Evolutionary conservation across 2,329 filamentous ascomycete species (phyloP).

Genomic region (Penicillium glabrum): DNA sequence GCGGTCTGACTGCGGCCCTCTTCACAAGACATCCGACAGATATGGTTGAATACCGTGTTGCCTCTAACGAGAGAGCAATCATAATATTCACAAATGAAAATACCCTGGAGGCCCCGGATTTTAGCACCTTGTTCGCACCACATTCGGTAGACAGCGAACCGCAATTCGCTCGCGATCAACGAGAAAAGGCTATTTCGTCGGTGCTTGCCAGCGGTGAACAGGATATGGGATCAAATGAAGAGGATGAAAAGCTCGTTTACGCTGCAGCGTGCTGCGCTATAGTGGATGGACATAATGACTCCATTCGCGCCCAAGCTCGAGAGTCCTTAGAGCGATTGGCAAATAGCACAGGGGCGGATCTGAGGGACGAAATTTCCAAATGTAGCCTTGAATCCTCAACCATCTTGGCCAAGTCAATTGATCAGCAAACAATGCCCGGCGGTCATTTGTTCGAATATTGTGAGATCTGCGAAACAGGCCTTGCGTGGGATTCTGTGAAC

Average conservation of each 20-base stretch:
- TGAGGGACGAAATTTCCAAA: conserved; percentile 34
- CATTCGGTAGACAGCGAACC: conserved; percentile 4
- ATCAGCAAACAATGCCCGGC: conserved; percentile 22
- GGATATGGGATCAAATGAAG: conserved; percentile 13
- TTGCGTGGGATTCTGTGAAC: conserved; percentile 49
- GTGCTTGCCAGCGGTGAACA: conserved; percentile 24
- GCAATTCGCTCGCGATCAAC: conserved; percentile 14
- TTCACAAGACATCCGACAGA: conserved; percentile 57
- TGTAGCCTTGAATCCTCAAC: conserved; percentile 16
- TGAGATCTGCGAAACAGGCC: conserved; percentile 50
- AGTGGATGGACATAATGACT: conserved; percentile 23
- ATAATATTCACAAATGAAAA: conserved; percentile 36
- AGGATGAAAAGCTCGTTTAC: conserved; percentile 35
- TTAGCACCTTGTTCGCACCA: not conserved
- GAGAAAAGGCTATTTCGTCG: conserved; percentile 28
- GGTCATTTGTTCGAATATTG: conserved; percentile 48
- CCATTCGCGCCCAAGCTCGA: conserved; percentile 26
- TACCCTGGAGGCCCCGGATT: conserved; percentile 6
- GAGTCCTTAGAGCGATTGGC: conserved; percentile 29
- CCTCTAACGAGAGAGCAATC: conserved; percentile 45
- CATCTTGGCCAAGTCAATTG: conserved; percentile 25
- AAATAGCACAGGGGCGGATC: conserved; percentile 25
- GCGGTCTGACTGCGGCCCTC: conserved; percentile 50
- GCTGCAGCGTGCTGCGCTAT: conserved; percentile 38
- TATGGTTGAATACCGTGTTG: conserved; percentile 57